phyloP scores from a whole-genome alignment of 371 early-diverging fungal species.

The Mortierella sp. region DNA sequence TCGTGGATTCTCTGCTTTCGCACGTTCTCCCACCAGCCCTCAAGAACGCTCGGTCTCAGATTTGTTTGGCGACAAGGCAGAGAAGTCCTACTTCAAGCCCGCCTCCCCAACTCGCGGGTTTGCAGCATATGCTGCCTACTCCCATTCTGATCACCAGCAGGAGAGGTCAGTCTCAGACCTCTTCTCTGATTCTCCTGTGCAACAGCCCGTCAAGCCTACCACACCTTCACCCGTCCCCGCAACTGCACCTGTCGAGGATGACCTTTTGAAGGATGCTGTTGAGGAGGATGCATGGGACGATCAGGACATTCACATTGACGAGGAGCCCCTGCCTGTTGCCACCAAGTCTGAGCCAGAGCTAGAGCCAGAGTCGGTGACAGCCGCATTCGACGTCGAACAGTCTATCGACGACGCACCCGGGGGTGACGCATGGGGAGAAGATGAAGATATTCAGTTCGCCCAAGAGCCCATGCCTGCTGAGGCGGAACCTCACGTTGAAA shows the following conservation, averaged over 20 bases:
- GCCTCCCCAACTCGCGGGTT: neutral
- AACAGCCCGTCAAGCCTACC: neutral
- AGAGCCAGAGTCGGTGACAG: neutral
- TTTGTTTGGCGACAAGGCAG: neutral
- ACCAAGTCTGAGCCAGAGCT: neutral
- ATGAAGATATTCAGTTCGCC: neutral
- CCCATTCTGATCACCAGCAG: neutral
- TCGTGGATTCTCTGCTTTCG: neutral
- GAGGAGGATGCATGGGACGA: slow-evolving; percentile 36
- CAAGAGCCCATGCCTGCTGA: neutral
- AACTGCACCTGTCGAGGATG: neutral
- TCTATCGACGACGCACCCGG: neutral
- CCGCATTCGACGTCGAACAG: neutral
- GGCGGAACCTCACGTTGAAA: neutral
- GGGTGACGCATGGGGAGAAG: neutral
- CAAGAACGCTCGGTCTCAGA: neutral
- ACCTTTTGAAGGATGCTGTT: slow-evolving; percentile 4
- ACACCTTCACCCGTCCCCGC: neutral
- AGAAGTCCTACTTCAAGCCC: neutral
- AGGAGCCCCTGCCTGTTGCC: neutral
- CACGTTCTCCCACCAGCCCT: neutral
- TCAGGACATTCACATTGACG: slow-evolving; percentile 16
- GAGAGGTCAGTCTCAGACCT: neutral
- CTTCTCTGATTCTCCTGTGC: neutral
- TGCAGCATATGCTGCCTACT: neutral